Percentiles rank a stretch among this genome's conserved stretches.
Evolutionary conservation across 176 grass and related monocot species (phyloP).

Genomic region (maize (Zea mays)): DNA sequence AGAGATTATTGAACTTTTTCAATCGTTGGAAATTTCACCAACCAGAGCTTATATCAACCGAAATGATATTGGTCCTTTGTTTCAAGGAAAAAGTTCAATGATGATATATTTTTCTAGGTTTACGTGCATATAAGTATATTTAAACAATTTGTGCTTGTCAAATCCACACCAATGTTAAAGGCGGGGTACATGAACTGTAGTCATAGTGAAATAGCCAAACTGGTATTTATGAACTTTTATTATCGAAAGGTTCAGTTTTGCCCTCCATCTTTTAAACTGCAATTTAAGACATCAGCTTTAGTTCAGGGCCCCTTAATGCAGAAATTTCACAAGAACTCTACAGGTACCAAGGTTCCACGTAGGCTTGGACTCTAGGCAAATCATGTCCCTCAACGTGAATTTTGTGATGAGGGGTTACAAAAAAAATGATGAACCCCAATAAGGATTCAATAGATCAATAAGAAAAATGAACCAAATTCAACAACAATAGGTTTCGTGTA

Average conservation of each 20-base stretch:
- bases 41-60: background rate
- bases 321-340: too few species aligned
- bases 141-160: background rate
- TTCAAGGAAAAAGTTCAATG: background rate
- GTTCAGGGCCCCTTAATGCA: too few species aligned
- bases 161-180: background rate
- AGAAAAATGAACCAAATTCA: too few species aligned
- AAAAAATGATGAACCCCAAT: too few species aligned
- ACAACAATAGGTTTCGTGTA: too few species aligned
- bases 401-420: too few species aligned
- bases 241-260: too few species aligned
- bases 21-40: background rate
- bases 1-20: too few species aligned
- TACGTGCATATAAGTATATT: background rate
- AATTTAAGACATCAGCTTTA: background rate
- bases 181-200: background rate
- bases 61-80: background rate
- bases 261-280: background rate
- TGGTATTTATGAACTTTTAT: background rate
- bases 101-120: background rate
- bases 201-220: background rate
- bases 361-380: background rate
- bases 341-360: too few species aligned
- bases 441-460: too few species aligned
- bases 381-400: too few species aligned